Evolutionary conservation across 225 moss, liverwort and hornwort genomes (phyloP).

Genomic region (Marchantia paleacea): DNA sequence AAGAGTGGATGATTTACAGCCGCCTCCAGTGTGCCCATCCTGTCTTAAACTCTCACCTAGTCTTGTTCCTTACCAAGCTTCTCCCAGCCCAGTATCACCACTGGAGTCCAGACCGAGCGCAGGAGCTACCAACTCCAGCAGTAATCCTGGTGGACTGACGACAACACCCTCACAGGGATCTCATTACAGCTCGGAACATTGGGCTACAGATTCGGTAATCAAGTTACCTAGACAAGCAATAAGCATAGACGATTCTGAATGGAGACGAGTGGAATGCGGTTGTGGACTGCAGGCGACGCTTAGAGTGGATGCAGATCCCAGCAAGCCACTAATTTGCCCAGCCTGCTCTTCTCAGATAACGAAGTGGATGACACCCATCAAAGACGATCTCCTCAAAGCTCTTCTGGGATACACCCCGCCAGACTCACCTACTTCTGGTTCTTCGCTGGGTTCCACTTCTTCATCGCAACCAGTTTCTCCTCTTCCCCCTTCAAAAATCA

Average conservation of each 20-base stretch:
- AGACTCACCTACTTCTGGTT: neutral
- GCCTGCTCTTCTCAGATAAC: constrained; percentile 7
- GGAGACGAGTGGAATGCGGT: constrained; percentile 19
- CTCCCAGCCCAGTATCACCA: neutral
- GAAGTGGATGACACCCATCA: constrained; percentile 3
- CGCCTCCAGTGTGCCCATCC: neutral
- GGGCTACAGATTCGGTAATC: neutral
- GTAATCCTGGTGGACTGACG: neutral
- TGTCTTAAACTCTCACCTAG: neutral
- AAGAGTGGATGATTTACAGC: neutral
- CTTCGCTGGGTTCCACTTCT: neutral
- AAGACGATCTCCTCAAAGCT: constrained; percentile 16
- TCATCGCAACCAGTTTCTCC: neutral
- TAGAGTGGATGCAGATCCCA: constrained; percentile 7
- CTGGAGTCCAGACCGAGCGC: neutral
- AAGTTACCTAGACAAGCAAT: neutral
- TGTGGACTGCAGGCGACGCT: constrained; percentile 27
- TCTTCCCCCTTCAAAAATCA: neutral
- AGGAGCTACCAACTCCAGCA: neutral
- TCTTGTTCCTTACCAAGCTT: neutral
- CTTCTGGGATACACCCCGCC: constrained; percentile 5
- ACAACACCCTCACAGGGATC: neutral
- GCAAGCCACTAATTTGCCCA: constrained; percentile 18
- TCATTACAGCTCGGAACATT: neutral
- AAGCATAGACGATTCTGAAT: neutral